Conservation (phyloP, 176 grass and related monocot species). For the Calamus simplicifolius region DNA sequence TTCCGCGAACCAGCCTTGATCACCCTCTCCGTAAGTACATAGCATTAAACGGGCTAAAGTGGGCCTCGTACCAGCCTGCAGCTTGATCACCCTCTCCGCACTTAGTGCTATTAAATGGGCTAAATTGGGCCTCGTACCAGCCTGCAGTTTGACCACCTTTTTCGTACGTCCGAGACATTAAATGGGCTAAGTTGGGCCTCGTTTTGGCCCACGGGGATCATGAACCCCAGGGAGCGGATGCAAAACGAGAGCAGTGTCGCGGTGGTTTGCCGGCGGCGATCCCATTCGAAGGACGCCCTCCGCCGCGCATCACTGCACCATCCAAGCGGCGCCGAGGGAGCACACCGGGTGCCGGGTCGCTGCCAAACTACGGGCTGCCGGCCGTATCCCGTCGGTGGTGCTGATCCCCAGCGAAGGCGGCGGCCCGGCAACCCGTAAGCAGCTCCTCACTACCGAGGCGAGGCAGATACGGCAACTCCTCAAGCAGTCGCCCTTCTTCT, state of each 20-base stretch:
- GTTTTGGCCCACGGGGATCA: too few relatives aligned
- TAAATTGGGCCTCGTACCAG: too few relatives aligned
- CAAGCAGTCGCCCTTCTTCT: conserved; percentile 80
- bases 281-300: conserved; percentile 1
- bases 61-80: too few relatives aligned
- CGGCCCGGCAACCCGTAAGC: not conserved
- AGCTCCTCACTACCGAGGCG: conserved; percentile 56
- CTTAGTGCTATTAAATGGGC: too few relatives aligned
- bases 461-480: conserved; percentile 70
- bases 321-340: conserved; percentile 71
- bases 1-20: too few relatives aligned
- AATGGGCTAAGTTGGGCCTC: too few relatives aligned
- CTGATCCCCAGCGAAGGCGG: conserved; percentile 23
- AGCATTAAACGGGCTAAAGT: too few relatives aligned
- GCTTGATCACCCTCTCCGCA: too few relatives aligned
- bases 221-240: too few relatives aligned
- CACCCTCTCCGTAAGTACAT: too few relatives aligned
- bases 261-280: conserved; percentile 22
- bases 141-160: too few relatives aligned
- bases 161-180: too few relatives aligned
- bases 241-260: conserved; percentile 26
- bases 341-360: conserved; percentile 35
- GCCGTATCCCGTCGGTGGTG: conserved; percentile 59
- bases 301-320: conserved; percentile 54
- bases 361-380: conserved; percentile 52